Conservation (phyloP, 768 basidiomycete species). For the Russula sp. region DNA sequence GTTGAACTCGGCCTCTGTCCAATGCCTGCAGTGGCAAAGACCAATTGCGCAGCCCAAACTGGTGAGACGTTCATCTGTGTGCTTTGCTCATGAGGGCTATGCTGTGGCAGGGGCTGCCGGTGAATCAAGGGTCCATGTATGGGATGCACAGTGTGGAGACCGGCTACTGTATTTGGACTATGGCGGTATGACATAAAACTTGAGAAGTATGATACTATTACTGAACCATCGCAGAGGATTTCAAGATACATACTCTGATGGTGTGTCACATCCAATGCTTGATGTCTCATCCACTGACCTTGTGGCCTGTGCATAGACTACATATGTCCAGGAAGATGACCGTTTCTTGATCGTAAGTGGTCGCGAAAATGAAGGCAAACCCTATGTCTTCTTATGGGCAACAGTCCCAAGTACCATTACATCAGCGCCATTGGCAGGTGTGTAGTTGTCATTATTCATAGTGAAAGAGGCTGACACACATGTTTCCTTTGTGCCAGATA, state of each 20-base stretch:
- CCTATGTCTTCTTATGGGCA: background rate
- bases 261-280: background rate
- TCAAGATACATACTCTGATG: background rate
- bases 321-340: background rate
- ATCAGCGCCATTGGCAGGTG: background rate
- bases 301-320: background rate
- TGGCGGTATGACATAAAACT: background rate
- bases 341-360: background rate
- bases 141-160: background rate
- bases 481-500: too few species aligned
- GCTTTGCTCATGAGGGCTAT: background rate
- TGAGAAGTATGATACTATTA: background rate
- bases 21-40: background rate
- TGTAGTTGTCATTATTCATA: too few species aligned
- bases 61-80: background rate
- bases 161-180: background rate
- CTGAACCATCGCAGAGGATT: background rate
- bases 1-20: background rate
- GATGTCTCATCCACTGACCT: too few species aligned
- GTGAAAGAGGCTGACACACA: too few species aligned
- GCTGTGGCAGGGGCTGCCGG: background rate
- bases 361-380: background rate
- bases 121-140: background rate
- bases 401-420: background rate
- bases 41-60: background rate